phyloP scores from a whole-genome alignment of 148 eudicot genomes.

The Rhododendron williamsianum region DNA sequence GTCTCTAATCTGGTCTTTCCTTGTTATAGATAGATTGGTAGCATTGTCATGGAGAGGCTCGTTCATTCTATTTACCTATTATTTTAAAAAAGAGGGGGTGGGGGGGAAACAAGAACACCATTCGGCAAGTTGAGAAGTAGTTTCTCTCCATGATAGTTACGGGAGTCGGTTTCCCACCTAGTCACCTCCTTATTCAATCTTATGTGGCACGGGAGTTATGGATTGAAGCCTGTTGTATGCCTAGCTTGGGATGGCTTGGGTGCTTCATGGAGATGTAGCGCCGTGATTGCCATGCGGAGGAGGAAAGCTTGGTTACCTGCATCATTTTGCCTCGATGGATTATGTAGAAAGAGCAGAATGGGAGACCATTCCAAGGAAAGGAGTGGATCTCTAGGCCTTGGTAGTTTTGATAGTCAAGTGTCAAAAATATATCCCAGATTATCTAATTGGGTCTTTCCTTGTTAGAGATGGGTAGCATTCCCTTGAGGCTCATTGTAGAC shows the following conservation, averaged over 20 bases:
- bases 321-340: not conserved
- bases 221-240: not conserved
- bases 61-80: too few relatives aligned
- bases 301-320: not conserved
- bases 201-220: not conserved
- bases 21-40: too few relatives aligned
- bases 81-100: too few relatives aligned
- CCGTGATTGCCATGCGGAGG: not conserved
- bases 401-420: not conserved
- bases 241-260: not conserved
- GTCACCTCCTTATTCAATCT: not conserved
- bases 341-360: not conserved
- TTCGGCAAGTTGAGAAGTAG: not conserved
- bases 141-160: not conserved
- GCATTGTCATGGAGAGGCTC: too few relatives aligned
- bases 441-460: not conserved
- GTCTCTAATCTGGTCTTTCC: not conserved
- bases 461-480: not conserved
- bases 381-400: not conserved
- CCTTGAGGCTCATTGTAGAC: not conserved
- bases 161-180: not conserved
- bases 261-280: not conserved
- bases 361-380: not conserved
- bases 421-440: not conserved
- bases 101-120: not conserved